These are phyloP conservation scores for Coelastrella sp. DNA, from an alignment of 139 green algal genomes.

Conservation along the genomic window DNA sequence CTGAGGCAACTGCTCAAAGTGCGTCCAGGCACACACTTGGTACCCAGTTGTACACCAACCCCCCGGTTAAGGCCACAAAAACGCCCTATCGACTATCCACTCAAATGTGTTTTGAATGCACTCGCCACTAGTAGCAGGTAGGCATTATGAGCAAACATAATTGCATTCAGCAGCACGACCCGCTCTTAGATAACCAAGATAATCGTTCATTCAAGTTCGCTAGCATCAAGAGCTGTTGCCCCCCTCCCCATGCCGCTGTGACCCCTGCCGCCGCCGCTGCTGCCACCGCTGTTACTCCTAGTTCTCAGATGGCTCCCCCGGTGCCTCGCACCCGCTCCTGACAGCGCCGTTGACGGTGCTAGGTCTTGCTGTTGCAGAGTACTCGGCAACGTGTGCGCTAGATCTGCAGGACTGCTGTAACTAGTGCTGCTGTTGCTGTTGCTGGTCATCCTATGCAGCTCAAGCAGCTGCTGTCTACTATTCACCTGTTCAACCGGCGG, in stretches of 20 bases:
- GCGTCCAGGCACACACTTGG: no score
- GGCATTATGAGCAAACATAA: no score
- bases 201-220: no score
- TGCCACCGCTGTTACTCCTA: constrained; percentile 8
- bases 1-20: no score
- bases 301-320: constrained; percentile 2
- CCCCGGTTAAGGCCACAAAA: no score
- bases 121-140: no score
- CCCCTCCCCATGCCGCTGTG: background rate
- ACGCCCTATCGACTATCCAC: no score
- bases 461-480: constrained; percentile 2
- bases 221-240: background rate
- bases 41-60: no score
- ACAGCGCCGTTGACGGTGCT: background rate
- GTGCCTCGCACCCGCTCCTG: background rate
- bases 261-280: background rate
- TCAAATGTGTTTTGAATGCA: no score
- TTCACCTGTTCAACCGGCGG: background rate
- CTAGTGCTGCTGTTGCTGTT: background rate
- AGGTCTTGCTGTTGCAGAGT: background rate
- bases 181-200: no score
- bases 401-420: background rate
- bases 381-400: background rate
- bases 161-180: background rate
- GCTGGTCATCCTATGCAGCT: background rate